A percentile compares a stretch with the other conserved stretches of the same genome.
These are phyloP conservation scores for Penicillium canescens DNA, from an alignment of 495 filamentous ascomycete species.

Conservation along the genomic window DNA sequence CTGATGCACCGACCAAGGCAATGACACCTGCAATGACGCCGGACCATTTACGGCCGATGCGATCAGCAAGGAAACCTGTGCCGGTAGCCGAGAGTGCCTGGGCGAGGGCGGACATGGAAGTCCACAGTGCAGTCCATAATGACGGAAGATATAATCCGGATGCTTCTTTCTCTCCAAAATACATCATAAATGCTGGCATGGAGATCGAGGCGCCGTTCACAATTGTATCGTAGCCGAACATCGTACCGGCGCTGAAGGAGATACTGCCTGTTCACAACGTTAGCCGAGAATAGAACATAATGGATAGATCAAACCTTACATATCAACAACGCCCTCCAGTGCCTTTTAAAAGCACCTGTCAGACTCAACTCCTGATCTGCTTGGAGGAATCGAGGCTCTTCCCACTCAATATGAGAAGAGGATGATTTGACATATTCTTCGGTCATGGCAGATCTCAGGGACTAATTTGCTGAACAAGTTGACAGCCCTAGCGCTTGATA, in stretches of 20 bases:
- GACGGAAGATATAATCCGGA: conserved; percentile 21
- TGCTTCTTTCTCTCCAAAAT: conserved; percentile 20
- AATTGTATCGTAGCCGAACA: conserved; percentile 21
- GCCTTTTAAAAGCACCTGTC: background rate
- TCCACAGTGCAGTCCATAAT: conserved; percentile 31
- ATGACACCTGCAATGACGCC: conserved; percentile 14
- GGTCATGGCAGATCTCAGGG: background rate
- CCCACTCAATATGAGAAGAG: conserved; percentile 10
- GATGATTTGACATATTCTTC: conserved; percentile 4
- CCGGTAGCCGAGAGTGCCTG: conserved; percentile 22
- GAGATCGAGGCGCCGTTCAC: conserved; percentile 23
- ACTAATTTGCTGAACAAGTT: background rate
- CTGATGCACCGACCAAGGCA: conserved; percentile 6
- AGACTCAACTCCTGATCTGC: conserved; percentile 5
- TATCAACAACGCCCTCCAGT: conserved; percentile 6
- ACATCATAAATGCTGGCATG: conserved; percentile 28
- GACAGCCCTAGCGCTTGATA: background rate
- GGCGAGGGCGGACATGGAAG: conserved; percentile 25
- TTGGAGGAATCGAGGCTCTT: conserved; percentile 7
- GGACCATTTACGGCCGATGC: conserved; percentile 20
- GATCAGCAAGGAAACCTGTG: conserved; percentile 22
- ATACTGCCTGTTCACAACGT: background rate
- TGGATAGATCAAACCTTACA: background rate
- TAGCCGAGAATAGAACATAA: background rate
- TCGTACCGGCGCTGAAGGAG: conserved; percentile 3